A percentile compares a stretch with the other conserved stretches of the same genome.
Conservation (phyloP, 768 basidiomycete species). For the Filobasidium floriforme region DNA sequence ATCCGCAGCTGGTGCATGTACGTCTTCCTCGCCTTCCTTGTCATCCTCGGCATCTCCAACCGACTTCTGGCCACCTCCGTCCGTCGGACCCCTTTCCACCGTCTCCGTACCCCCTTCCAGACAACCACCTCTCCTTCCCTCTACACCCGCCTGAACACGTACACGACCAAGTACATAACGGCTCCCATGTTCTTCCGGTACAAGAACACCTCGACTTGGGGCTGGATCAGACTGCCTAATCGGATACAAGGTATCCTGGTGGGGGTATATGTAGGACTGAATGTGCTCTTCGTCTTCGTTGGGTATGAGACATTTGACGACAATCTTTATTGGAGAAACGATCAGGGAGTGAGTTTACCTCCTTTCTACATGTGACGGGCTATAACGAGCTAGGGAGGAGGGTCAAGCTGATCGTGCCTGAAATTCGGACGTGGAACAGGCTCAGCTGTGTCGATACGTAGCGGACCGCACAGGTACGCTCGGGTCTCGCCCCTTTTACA, state of each 20-base stretch:
- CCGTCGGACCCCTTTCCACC: background rate
- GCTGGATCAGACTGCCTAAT: background rate
- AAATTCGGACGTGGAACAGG: background rate
- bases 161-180: background rate
- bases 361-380: background rate
- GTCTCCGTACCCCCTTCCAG: background rate
- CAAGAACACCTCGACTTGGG: background rate
- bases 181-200: background rate
- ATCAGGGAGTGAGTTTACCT: background rate
- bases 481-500: background rate
- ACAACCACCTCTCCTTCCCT: background rate
- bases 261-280: background rate
- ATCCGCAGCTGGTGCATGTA: background rate
- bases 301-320: constrained; percentile 25
- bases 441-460: background rate
- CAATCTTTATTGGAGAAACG: constrained; percentile 25
- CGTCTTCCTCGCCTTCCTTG: background rate
- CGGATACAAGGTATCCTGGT: background rate
- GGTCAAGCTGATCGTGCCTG: background rate
- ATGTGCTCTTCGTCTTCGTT: constrained; percentile 24
- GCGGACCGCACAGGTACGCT: background rate
- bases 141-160: background rate
- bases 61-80: background rate
- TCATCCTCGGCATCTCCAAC: background rate
- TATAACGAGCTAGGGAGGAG: background rate